A percentile compares a stretch with the other conserved stretches of the same genome.
phyloP scores from a whole-genome alignment of 768 basidiomycete species.

The Lentinula guzmanii region DNA sequence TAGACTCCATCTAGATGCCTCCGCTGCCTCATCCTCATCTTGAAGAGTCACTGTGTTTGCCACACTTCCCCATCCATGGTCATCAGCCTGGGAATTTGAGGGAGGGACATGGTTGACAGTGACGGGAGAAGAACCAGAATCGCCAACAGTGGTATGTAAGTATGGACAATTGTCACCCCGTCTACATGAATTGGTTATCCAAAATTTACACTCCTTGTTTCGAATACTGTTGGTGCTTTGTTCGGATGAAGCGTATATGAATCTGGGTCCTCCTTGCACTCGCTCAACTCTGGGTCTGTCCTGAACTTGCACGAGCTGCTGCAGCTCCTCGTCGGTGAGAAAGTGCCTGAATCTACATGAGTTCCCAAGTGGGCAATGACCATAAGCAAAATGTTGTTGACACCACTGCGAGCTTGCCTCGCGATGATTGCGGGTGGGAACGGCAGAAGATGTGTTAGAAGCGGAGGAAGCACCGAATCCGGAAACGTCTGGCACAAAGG shows the following conservation, averaged over 20 bases:
- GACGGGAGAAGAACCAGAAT: neutral
- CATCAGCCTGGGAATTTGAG: neutral
- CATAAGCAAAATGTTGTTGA: neutral
- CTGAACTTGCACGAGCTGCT: neutral
- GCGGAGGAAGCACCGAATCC: neutral
- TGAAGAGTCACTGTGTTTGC: conserved; percentile 5
- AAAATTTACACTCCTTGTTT: neutral
- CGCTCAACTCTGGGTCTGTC: neutral
- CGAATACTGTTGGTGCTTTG: neutral
- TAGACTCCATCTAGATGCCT: conserved; percentile 9
- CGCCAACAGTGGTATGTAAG: neutral
- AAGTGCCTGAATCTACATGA: conserved; percentile 6
- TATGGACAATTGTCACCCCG: neutral
- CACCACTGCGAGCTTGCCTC: neutral
- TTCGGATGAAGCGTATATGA: neutral
- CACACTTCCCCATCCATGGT: neutral
- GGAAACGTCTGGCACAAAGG: neutral
- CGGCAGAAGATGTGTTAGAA: neutral
- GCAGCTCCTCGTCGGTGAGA: neutral
- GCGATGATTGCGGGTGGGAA: neutral
- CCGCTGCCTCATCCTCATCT: conserved; percentile 9
- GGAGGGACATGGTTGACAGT: conserved; percentile 14
- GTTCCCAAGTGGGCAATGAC: neutral
- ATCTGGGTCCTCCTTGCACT: neutral
- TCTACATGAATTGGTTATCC: neutral